These are phyloP conservation scores for Penicillium cosmopolitanum DNA, from an alignment of 495 filamentous ascomycete species.

Conservation along the genomic window DNA sequence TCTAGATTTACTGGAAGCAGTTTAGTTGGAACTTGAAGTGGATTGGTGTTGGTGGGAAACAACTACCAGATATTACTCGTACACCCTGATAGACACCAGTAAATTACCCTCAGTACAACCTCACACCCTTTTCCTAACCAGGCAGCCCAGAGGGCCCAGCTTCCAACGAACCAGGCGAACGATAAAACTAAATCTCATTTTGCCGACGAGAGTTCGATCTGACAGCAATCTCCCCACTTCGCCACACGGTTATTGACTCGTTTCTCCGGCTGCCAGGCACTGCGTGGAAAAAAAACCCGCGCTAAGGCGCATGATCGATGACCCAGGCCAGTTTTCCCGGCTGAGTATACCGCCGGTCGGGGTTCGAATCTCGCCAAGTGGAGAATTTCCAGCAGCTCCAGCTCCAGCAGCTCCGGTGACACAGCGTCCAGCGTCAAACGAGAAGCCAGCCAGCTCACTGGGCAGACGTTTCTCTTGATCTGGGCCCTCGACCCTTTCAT, in stretches of 20 bases:
- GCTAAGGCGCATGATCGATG: conserved; percentile 1
- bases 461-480: neutral
- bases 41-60: no score
- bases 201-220: conserved; percentile 14
- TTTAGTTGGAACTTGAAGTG: conserved; percentile 9
- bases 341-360: neutral
- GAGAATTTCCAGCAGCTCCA: neutral
- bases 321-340: neutral
- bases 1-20: conserved; percentile 21
- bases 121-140: neutral
- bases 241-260: neutral
- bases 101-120: neutral
- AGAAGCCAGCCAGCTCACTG: no score
- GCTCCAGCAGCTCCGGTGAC: conserved; percentile 3
- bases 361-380: neutral
- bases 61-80: no score
- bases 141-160: conserved; percentile 3
- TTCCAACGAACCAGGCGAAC: neutral
- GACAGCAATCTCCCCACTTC: conserved; percentile 6
- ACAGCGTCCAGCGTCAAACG: conserved; percentile 1
- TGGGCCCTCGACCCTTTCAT: neutral
- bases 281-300: neutral
- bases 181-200: conserved; percentile 4
- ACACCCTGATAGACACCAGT: no score
- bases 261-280: neutral